Conservation (phyloP, 2,329 filamentous ascomycete genomes). For the Colletotrichum sp. region DNA sequence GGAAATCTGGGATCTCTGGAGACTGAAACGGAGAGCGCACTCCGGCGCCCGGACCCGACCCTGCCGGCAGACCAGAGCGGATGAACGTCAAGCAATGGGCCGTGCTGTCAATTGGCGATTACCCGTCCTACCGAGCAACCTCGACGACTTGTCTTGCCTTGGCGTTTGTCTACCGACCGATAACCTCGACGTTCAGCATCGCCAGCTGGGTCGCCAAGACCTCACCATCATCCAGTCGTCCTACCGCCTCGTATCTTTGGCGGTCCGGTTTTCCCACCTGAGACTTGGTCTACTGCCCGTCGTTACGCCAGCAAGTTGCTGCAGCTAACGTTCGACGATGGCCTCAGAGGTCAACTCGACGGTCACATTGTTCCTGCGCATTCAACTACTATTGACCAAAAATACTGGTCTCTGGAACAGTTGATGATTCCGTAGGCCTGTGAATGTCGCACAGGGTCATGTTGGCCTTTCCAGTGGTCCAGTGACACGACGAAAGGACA, state of each 20-base stretch:
- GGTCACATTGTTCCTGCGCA: background rate
- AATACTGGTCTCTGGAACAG: background rate
- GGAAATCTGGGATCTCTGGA: background rate
- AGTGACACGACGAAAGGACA: background rate
- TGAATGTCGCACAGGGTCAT: background rate
- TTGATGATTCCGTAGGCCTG: background rate
- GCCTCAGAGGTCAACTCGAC: background rate
- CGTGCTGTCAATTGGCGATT: conserved; percentile 9
- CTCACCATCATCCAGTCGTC: background rate
- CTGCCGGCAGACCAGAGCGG: background rate
- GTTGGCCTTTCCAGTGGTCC: background rate
- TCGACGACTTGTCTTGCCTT: background rate
- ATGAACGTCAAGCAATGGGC: conserved; percentile 8
- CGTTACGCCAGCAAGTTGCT: background rate
- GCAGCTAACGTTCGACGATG: background rate
- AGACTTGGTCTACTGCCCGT: background rate
- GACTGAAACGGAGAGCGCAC: background rate
- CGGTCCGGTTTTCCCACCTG: background rate
- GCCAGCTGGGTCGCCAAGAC: background rate
- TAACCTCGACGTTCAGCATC: background rate
- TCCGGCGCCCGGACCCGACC: background rate
- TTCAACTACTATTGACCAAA: background rate
- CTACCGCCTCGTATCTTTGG: background rate
- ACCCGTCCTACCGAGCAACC: background rate
- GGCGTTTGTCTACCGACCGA: background rate